Evolutionary conservation across 805 yeast genomes (phyloP), one percentile per base, ranked within the genome.

Genomic region (Komagataella populi): DNA sequence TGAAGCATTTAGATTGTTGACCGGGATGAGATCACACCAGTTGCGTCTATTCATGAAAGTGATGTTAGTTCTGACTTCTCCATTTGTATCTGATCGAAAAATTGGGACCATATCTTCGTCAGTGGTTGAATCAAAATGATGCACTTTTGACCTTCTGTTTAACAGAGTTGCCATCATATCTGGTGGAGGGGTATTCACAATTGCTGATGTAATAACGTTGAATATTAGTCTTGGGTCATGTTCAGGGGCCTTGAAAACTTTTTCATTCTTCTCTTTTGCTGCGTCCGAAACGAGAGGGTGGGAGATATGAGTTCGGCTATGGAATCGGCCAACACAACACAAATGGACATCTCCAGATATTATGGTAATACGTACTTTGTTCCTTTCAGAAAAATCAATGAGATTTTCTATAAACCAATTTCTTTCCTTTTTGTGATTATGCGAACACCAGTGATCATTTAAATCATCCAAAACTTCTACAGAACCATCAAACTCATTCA

Each of bases 391-490:
- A 59, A 89, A 80, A 47, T 76, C 76, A 55, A 82, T 80, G 48
- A 91, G 69, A 54, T 70, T 70, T 45, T 71, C 73, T 55, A 90
- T 68, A 45, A 91, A 71, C 56, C 63, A 62, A 65, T 91, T 91
- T 54, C 99, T 77, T 67, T 91, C 99, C 49, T 67, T 66, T 64
- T 91, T 93, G 68, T 91, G 99, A 63, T 83, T 77, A 53, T 74
- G 74, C 3, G 96, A 83, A 64, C 97, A 89, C 99, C 99, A 91
- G 68, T 91, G 98, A 63, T 91, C 99, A 61, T 89, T 83, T 65
- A 93, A 72, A 64, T 91, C 98, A 62, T 93, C 98, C 57, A 93
- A 73, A 14, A 91, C 78, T 67, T 91, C 98, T 5, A 91, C 81
- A 45, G 84, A 80, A 1, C 97, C 97, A 63, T 90, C 96, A 60